Evolutionary conservation across 345 rosid genomes (phyloP).

Genomic region (Citrus sinensis): DVS_A1.0 CM039162.1:25537501-25538000

Average conservation of each 20-base stretch:
- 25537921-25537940: conserved; percentile 24
- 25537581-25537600: conserved; percentile 20
- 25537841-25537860: conserved; percentile 23
- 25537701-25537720: conserved; percentile 26
- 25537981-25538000: conserved; percentile 7
- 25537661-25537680: conserved; percentile 31
- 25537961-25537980: conserved; percentile 20
- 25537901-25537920: conserved; percentile 24
- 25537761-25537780: conserved; percentile 26
- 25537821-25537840: conserved; percentile 16
- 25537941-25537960: conserved; percentile 26
- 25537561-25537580: conserved; percentile 32
- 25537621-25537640: conserved; percentile 8
- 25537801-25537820: conserved; percentile 20
- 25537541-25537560: conserved; percentile 35
- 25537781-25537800: neutral
- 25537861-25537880: conserved; percentile 31
- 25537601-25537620: conserved; percentile 1
- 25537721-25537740: conserved; percentile 26
- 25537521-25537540: conserved; percentile 28
- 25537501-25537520: conserved; percentile 37
- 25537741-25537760: conserved; percentile 27
- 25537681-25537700: conserved; percentile 19
- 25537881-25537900: conserved; percentile 21
- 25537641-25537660: conserved; percentile 25